A percentile compares a stretch with the other conserved stretches of the same genome.
These are phyloP conservation scores for Claviceps citrina DNA, from an alignment of 2,329 filamentous ascomycete species.

Conservation along the genomic window DNA sequence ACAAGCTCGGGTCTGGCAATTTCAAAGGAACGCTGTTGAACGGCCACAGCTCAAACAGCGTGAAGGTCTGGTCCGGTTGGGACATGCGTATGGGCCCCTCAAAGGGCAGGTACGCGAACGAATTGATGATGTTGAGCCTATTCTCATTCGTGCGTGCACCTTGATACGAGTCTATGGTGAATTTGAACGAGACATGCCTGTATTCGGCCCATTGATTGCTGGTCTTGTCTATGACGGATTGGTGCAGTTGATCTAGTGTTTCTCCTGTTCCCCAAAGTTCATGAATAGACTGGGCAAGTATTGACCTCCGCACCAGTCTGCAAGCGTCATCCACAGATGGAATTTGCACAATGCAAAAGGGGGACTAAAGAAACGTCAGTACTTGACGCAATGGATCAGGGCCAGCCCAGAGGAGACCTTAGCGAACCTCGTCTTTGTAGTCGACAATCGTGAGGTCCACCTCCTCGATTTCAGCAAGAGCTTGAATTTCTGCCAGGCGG, in stretches of 20 bases:
- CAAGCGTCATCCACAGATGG: constrained; percentile 48
- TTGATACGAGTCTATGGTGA: constrained; percentile 70
- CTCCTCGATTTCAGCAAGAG: constrained; percentile 55
- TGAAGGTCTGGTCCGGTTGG: constrained; percentile 58
- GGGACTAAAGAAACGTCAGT: constrained; percentile 43
- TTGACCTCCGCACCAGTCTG: constrained; percentile 56
- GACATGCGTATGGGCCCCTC: constrained; percentile 64
- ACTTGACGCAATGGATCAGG: not conserved
- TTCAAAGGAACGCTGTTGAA: constrained; percentile 33
- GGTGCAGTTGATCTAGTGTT: constrained; percentile 54
- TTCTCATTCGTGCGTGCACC: constrained; percentile 48
- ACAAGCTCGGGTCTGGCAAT: constrained; percentile 35
- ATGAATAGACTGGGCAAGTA: constrained; percentile 70
- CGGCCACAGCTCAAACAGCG: constrained; percentile 69
- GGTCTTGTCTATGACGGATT: constrained; percentile 43
- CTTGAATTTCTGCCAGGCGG: constrained; percentile 65
- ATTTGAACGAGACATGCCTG: constrained; percentile 56
- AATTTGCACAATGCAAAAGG: constrained; percentile 66
- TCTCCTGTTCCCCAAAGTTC: constrained; percentile 71
- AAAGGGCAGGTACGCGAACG: constrained; percentile 65
- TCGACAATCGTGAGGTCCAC: constrained; percentile 57
- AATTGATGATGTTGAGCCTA: constrained; percentile 64
- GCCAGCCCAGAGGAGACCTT: not conserved
- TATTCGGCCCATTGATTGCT: constrained; percentile 52
- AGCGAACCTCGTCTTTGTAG: constrained; percentile 58